Evolutionary conservation across 2,329 filamentous ascomycete species (phyloP).

Genomic region (Alternaria conjuncta): DNA sequence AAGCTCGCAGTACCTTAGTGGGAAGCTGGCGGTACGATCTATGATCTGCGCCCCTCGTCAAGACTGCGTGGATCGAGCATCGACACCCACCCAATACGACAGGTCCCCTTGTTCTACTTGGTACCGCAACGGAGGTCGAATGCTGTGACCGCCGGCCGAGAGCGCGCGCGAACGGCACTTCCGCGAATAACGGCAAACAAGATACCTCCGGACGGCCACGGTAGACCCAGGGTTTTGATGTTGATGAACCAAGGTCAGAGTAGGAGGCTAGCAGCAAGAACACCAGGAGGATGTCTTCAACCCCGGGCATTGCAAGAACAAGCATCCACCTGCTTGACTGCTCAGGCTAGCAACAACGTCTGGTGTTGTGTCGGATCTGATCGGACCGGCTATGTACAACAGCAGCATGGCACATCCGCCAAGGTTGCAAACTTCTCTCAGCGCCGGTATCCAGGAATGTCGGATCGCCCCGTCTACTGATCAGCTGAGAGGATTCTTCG

Average conservation of each 20-base stretch:
- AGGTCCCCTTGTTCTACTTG: not conserved
- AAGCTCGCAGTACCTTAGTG: not conserved
- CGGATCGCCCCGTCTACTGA: not conserved
- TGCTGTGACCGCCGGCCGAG: not conserved
- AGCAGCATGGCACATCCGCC: not conserved
- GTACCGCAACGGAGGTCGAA: not conserved
- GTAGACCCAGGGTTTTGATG: not conserved
- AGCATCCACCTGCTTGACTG: not conserved
- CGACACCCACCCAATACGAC: not conserved
- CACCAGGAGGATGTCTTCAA: not conserved
- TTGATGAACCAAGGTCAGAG: not conserved
- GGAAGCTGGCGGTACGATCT: not conserved
- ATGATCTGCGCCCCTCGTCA: not conserved
- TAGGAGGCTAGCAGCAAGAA: not conserved
- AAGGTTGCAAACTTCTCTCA: not conserved
- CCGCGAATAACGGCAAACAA: too few relatives aligned
- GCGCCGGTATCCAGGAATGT: not conserved
- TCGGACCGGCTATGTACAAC: not conserved
- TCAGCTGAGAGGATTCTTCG: not conserved
- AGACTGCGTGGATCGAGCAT: not conserved
- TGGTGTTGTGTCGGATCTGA: not conserved
- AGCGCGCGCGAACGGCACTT: not conserved
- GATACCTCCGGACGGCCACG: not conserved
- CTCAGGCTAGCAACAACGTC: not conserved
- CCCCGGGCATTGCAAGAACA: not conserved